These are phyloP conservation scores for Phyllosticta citriasiana DNA, from an alignment of 2,329 filamentous ascomycete genomes.

Conservation along the genomic window DNA sequence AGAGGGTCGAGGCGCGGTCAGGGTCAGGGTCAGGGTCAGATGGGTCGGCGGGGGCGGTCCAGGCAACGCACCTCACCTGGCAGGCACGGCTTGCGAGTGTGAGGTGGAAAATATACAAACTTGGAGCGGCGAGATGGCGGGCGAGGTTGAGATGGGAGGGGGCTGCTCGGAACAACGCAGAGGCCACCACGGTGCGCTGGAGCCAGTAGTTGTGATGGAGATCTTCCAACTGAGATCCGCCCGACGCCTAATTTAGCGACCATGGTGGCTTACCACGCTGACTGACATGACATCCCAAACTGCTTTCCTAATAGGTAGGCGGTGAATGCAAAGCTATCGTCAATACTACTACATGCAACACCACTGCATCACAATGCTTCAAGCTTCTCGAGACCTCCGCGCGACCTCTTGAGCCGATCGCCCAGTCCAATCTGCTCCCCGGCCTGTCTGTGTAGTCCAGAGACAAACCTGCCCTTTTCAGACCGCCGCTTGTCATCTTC, in stretches of 20 bases:
- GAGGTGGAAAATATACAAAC: neutral
- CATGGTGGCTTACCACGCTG: conserved; percentile 2
- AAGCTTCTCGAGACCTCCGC: conserved; percentile 9
- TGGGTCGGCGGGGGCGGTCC: conserved; percentile 1
- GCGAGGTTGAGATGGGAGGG: conserved; percentile 5
- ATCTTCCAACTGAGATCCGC: conserved; percentile 8
- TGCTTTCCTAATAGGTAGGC: no score
- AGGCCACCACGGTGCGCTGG: conserved; percentile 7
- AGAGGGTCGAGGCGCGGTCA: neutral
- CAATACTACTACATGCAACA: neutral
- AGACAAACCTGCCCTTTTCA: conserved; percentile 27
- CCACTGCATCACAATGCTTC: conserved; percentile 5
- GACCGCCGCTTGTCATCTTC: conserved; percentile 48
- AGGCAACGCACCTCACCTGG: neutral
- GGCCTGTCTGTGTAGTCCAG: conserved; percentile 20
- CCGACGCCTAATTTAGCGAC: conserved; percentile 10
- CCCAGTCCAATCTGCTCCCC: conserved; percentile 10
- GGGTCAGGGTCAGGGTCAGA: conserved; percentile 1
- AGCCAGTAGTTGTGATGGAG: conserved; percentile 9
- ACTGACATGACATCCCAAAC: neutral
- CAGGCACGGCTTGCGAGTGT: neutral
- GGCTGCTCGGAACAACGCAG: conserved; percentile 4
- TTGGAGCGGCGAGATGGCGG: neutral
- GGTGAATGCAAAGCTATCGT: neutral
- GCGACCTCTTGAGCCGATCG: conserved; percentile 10